Base-by-base conservation (phyloP, 305 asterid species). In the Solanum hybrid region DNA sequence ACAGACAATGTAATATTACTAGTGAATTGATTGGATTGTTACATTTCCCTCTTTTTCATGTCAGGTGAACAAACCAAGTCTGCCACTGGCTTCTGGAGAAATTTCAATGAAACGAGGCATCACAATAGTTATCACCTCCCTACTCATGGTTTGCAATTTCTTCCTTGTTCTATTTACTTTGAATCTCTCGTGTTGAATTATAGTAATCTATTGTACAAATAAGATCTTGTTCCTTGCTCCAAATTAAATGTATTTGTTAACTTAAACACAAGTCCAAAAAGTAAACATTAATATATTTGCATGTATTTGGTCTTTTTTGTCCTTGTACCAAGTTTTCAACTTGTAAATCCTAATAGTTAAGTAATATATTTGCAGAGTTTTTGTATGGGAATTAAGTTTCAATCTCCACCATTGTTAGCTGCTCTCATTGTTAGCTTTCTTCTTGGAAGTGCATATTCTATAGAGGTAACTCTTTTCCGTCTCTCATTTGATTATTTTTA, bases 1-100 rank as follows among this genome's bases (percentile, higher is more conserved):
- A 12, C 33, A 12, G 34, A 69, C 77, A 12, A 71, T 5, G 33
- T 71, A 71, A 26, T 71, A 71, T 11, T 26, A 5, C 18, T 71
- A 2, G 5, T 71, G 33, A 34, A 71, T 71, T 71, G 77, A 71
- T 71, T 71, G 77, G 18, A 71, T 71, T 71, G 77, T 26, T 26
- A 26, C 33, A 12, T 71, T 26, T 11, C 13, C 14, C 3, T 78
- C 5, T 35, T 78, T 78, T 22, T 79, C 6, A 84, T 16, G n/a
- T 51, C 82, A 90, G 92, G 90, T 91, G 11, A 91, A 91, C 92
- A 91, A 91, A 46, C 92, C 92, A 26, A 84, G 86, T 89, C 91
- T 91, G 37, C 92, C 92, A 22, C 40, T 91, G 46, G 92, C 91
- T 67, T 89, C 92, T 67, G 92, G 92, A 67, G 82, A 89, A 87